Conservation (phyloP, 148 eudicot genomes). For the Euryodendron excelsum region DNA sequence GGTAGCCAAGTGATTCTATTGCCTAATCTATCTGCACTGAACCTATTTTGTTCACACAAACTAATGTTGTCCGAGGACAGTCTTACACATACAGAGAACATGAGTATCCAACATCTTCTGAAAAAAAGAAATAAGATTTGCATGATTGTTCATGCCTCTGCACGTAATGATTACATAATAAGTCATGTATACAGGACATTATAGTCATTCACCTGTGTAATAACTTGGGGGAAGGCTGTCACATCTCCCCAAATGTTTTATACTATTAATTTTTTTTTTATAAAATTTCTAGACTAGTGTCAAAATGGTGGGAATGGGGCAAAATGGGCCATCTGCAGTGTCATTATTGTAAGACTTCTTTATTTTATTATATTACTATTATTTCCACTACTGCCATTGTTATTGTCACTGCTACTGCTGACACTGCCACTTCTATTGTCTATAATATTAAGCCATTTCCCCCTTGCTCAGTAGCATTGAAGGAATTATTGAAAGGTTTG, state of each 20-base stretch:
- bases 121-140: no score
- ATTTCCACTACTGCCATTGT: not conserved
- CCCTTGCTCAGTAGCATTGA: slow-evolving; percentile 16
- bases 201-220: no score
- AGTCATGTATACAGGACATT: not conserved
- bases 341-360: not conserved
- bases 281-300: no score
- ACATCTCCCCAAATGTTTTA: not conserved
- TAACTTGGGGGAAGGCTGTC: no score
- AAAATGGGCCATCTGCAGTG: not conserved
- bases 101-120: no score
- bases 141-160: not conserved
- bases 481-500: slow-evolving; percentile 18
- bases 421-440: not conserved
- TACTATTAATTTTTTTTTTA: not conserved
- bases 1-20: no score
- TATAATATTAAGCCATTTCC: not conserved
- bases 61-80: no score
- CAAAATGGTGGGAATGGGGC: not conserved
- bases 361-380: not conserved
- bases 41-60: no score
- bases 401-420: not conserved
- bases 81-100: no score
- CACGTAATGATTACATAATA: not conserved
- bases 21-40: no score